These are phyloP conservation scores for Beauveria scarabaeidicola DNA, from an alignment of 2,329 filamentous ascomycete species.

Conservation along the genomic window DNA sequence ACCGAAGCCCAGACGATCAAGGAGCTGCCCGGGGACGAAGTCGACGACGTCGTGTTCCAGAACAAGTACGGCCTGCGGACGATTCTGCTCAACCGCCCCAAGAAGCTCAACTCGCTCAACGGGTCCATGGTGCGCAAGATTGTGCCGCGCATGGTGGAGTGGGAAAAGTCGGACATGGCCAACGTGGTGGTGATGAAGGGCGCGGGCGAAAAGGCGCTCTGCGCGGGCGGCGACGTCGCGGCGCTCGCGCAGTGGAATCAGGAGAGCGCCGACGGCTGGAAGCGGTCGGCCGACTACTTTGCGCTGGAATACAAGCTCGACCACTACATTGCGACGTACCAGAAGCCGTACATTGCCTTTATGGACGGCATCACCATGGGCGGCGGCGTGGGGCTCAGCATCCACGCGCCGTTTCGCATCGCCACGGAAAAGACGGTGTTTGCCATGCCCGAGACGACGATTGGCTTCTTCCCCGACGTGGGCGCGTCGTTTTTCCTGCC, in stretches of 20 bases:
- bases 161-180: conserved; percentile 89
- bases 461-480: conserved; percentile 98
- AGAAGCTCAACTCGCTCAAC: conserved; percentile 87
- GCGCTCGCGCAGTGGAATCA: conserved; percentile 68
- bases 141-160: conserved; percentile 78
- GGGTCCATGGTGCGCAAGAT: conserved; percentile 96
- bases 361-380: conserved; percentile 99
- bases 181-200: conserved; percentile 92
- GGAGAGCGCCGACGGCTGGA: conserved; percentile 58
- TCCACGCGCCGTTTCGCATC: conserved; percentile 93
- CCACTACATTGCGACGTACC: conserved; percentile 88
- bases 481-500: conserved; percentile 94
- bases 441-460: conserved; percentile 97
- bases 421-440: conserved; percentile 93
- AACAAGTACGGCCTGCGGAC: conserved; percentile 82
- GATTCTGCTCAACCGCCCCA: conserved; percentile 87
- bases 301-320: conserved; percentile 92
- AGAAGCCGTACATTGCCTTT: conserved; percentile 87
- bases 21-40: conserved; percentile 59
- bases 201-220: conserved; percentile 75
- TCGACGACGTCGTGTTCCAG: conserved; percentile 88
- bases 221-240: conserved; percentile 85
- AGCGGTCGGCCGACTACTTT: conserved; percentile 77
- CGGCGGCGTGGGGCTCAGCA: conserved; percentile 85
- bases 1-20: conserved; percentile 32